Evolutionary conservation across 1,284 basidiomycete species (phyloP), one percentile per base, ranked within the genome.

Genomic region (Dichomitus squalens): DNA sequence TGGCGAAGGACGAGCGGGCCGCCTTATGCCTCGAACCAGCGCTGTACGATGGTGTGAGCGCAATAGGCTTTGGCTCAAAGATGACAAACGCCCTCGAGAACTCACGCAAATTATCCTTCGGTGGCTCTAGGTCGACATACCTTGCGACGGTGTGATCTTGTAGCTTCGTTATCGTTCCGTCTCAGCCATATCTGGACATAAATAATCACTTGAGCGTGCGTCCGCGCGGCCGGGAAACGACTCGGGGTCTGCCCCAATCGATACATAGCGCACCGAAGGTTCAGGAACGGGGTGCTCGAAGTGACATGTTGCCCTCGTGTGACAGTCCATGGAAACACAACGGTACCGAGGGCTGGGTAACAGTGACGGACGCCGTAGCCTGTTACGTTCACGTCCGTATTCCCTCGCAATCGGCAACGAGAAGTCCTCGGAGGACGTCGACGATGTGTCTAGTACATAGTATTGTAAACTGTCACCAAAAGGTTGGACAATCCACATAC

Each of bases 241-340:
- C 9, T 3, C 29, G n/a, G 9, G 38, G 35, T 31, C 44, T 38
- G 33, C 29, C 43, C 12, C 41, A 29, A 50, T 39, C 5, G 41
- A 46, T 46, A 14, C 43, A 39, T 18, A 40, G 47, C 41, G 34
- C 38, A 23, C 58, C 49, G 29, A 21, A 14, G 21, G 12, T 16
- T 20, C n/a, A 33, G 50, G 47, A 25, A 18, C 55, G 54, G 31
- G 33, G 39, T 6, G 16, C 9, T 41, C 25, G 41, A 41, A n/a
- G 21, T 36, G 44, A 41, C 49, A 25, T 29, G 38, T 27, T 20
- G 31, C 38, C 52, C 49, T 52, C 53, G 53, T 51, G 54, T 53
- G 58, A 60, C 48, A 20, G 29, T 21, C 18, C 49, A 41, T 40
- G 38, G 43, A 38, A 39, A 21, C 20, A 11, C 39, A 16, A 33